phyloP scores from a whole-genome alignment of 352 stramenopile genomes.

The Phytophthora tubulina region DNA sequence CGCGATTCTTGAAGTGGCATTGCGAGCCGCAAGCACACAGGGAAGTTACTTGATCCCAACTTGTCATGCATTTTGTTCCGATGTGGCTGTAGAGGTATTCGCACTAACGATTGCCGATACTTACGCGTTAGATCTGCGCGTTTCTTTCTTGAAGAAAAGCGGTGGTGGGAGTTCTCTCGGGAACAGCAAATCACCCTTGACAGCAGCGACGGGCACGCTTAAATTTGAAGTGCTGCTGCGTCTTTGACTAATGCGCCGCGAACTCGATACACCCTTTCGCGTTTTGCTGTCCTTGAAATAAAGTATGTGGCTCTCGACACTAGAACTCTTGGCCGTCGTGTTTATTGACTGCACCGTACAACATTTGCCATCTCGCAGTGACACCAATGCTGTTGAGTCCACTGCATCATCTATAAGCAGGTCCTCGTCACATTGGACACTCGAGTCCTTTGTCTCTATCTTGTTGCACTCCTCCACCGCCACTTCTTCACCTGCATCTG shows the following conservation, averaged over 20 bases:
- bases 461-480: neutral
- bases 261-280: neutral
- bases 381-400: neutral
- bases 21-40: conserved; percentile 1
- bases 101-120: neutral
- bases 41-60: conserved; percentile 10
- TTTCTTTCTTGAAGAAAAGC: conserved; percentile 60
- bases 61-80: neutral
- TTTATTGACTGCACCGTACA: neutral
- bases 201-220: neutral
- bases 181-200: conserved; percentile 30
- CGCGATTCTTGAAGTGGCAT: conserved; percentile 26
- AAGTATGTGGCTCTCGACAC: neutral
- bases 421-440: conserved; percentile 47
- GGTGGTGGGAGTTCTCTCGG: conserved; percentile 45
- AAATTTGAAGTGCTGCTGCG: neutral
- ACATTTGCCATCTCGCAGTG: neutral
- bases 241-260: neutral
- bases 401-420: conserved; percentile 10
- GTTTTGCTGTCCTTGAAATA: conserved; percentile 12
- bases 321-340: neutral
- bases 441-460: conserved; percentile 33
- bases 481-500: neutral
- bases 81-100: neutral
- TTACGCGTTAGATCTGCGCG: neutral